These are phyloP conservation scores for Sclerospora graminicola DNA, from an alignment of 352 stramenopile species.

Conservation along the genomic window DNA sequence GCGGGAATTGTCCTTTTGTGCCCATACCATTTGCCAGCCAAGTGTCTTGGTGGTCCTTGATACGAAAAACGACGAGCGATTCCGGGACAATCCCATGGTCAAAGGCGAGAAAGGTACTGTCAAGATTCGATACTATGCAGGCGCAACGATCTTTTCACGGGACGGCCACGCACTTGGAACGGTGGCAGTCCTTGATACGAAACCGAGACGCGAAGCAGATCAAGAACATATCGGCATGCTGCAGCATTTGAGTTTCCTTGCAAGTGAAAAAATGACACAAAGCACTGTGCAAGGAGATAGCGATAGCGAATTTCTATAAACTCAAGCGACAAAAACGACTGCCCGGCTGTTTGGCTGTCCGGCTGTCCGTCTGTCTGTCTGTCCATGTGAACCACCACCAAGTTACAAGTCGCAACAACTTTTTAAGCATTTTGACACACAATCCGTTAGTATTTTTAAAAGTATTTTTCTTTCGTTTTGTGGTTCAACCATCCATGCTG, in stretches of 20 bases:
- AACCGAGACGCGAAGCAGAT: conserved; percentile 61
- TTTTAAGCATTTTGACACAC: no score
- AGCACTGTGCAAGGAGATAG: conserved; percentile 69
- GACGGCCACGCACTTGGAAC: conserved; percentile 73
- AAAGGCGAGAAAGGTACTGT: conserved; percentile 73
- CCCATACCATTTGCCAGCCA: conserved; percentile 77
- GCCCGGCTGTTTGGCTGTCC: no score
- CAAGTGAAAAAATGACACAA: conserved; percentile 84
- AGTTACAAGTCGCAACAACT: no score
- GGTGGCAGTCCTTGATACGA: conserved; percentile 79
- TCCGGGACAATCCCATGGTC: conserved; percentile 83
- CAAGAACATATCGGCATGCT: conserved; percentile 84
- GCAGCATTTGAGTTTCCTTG: conserved; percentile 79
- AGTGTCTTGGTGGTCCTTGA: conserved; percentile 76
- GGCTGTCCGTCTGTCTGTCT: no score
- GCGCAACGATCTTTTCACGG: conserved; percentile 71
- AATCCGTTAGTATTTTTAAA: no score
- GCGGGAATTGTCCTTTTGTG: conserved; percentile 77
- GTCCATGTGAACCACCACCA: no score
- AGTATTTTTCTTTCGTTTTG: no score
- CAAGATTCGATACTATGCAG: conserved; percentile 84
- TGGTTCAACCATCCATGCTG: no score
- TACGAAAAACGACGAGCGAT: conserved; percentile 78
- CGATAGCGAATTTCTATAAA: conserved; percentile 70
- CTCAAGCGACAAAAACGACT: no score